Percentiles rank a stretch among this genome's conserved stretches.
Evolutionary conservation across 2,329 filamentous ascomycete species (phyloP).

Genomic region (Trichoderma gracile): DNA sequence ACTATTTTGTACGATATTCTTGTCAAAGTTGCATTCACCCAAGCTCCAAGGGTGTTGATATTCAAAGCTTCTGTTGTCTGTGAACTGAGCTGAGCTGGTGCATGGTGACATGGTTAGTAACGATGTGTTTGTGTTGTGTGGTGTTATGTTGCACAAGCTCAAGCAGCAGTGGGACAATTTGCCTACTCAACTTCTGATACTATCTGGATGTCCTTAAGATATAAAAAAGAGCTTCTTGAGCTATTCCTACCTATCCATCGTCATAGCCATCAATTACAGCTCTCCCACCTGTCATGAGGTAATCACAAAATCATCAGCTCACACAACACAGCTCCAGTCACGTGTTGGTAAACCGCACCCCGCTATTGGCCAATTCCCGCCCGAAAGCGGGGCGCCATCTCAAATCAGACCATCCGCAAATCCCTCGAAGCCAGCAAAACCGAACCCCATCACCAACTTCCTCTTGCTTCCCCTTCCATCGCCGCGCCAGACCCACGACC

Average conservation of each 20-base stretch:
- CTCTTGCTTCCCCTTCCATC: neutral
- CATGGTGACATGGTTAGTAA: too few relatives aligned
- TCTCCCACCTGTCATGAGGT: too few relatives aligned
- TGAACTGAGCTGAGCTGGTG: too few relatives aligned
- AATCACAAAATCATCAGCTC: neutral
- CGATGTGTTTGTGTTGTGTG: too few relatives aligned
- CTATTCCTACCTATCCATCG: neutral
- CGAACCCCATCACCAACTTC: constrained; percentile 23
- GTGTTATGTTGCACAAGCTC: too few relatives aligned
- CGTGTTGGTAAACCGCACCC: constrained; percentile 34
- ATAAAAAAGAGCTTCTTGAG: neutral
- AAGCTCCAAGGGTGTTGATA: neutral
- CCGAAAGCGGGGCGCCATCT: constrained; percentile 35
- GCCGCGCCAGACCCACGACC: neutral
- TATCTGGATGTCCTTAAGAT: too few relatives aligned
- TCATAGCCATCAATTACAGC: neutral
- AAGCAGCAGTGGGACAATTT: too few relatives aligned
- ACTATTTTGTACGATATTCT: too few relatives aligned
- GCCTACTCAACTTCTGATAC: too few relatives aligned
- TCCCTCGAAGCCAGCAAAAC: constrained; percentile 44
- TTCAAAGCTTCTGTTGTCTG: too few relatives aligned
- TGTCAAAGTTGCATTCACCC: neutral
- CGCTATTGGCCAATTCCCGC: constrained; percentile 42
- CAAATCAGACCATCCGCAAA: constrained; percentile 51
- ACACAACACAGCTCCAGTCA: constrained; percentile 32